phyloP scores from a whole-genome alignment of 306 rosid species.

The Citrullus mucosospermus region DNA sequence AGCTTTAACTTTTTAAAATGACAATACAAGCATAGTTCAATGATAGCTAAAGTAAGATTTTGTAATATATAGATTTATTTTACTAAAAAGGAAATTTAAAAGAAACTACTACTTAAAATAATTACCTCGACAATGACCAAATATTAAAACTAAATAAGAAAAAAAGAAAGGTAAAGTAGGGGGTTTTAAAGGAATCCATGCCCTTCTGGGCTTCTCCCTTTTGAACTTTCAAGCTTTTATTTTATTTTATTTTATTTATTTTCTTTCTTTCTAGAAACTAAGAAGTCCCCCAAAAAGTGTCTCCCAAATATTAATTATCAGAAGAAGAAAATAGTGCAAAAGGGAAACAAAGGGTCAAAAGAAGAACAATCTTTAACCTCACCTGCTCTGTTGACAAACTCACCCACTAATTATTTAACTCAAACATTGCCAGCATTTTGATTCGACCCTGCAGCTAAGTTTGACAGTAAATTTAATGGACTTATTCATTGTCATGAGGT shows the following conservation, averaged over 20 bases:
- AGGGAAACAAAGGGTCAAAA: neutral
- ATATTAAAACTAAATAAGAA: neutral
- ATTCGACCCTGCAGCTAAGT: neutral
- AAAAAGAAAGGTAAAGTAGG: neutral
- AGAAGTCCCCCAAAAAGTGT: neutral
- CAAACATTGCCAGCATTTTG: neutral
- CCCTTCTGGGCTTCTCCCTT: neutral
- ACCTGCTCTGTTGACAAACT: slow-evolving; percentile 3
- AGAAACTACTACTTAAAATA: neutral
- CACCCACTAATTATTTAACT: neutral
- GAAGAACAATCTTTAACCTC: neutral
- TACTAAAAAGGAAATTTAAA: too few species aligned
- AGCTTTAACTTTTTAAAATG: neutral
- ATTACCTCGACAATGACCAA: neutral
- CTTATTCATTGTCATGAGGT: neutral
- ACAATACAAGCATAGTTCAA: too few species aligned
- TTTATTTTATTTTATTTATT: too few species aligned
- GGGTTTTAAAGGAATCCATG: neutral
- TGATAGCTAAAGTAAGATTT: too few species aligned
- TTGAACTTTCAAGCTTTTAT: neutral
- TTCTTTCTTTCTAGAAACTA: neutral
- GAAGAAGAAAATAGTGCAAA: neutral
- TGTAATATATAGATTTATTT: too few species aligned
- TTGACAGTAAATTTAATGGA: neutral
- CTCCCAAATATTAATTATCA: neutral